Evolutionary conservation across 176 grass and related monocot genomes (phyloP), one percentile per base, ranked within the genome.

Genomic region (Cocos nucifera): DNA sequence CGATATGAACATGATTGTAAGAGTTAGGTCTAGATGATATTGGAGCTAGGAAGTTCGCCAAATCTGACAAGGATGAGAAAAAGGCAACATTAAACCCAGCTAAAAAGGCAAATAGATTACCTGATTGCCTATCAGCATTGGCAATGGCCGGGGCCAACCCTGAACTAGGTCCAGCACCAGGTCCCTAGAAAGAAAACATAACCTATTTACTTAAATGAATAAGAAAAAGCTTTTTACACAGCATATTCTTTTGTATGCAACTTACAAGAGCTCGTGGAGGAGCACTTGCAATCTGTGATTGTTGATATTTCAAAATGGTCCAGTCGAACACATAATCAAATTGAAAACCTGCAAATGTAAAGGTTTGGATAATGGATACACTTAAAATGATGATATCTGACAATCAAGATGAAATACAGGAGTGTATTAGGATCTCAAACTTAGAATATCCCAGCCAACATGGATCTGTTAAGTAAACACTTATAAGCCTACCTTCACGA

Each of bases 291-390:
- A 69, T 57, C 17, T 69, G 66, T 39, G 66, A 44, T 19, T 69
- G 66, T 18, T 69, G 66, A 57, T 69, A 57, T 29, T 69, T 69
- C 29, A 69, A 44, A 69, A 69, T 69, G 54, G 66, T 69, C 66
- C 66, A 69, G 56, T 69, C 66, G 22, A 69, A 69, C 28, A 69
- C 66, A 57, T 69, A 69, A 57, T 69, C 66, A 69, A 69, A 69
- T 57, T 69, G 66, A 69, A 69, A 69, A 49, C 66, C 66, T 69
- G 53, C 19, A 56, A 56, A 44, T 14, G 9, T 3, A 44, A 14
- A 44, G 2, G 2, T 3, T 44, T 10, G 10, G 35, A 44, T 44
- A 44, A 44, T 44, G 35, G 9, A 12, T 12, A 44, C 2, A 44
- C 35, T 44, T 12, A 44, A 44, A 44, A 14, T 44, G 9, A 44